Conservation (phyloP, 108 stramenopile genomes). For the Thalassiosira profunda region DNA sequence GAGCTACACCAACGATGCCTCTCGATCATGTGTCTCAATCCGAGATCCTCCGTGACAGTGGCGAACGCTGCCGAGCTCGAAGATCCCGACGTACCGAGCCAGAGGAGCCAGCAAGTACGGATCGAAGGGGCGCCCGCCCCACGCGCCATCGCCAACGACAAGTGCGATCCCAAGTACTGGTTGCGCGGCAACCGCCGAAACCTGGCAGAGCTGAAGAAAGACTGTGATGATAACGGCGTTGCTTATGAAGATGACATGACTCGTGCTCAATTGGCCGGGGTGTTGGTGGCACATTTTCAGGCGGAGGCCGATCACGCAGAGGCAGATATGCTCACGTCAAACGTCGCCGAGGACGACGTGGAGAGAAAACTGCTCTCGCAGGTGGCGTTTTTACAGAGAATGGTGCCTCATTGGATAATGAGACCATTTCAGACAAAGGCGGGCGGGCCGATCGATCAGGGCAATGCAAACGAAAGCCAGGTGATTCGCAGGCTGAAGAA, state of each 20-base stretch:
- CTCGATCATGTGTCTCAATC: neutral
- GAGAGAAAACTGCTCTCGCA: neutral
- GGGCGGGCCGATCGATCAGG: neutral
- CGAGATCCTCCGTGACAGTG: neutral
- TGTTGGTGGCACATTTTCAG: too few relatives aligned
- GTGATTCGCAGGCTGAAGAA: neutral
- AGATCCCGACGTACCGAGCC: neutral
- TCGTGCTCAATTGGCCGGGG: neutral
- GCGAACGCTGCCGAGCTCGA: neutral
- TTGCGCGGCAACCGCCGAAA: too few relatives aligned
- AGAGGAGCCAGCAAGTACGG: too few relatives aligned
- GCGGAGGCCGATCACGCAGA: too few relatives aligned
- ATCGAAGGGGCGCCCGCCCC: too few relatives aligned
- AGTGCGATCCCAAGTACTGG: too few relatives aligned
- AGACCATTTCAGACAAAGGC: neutral
- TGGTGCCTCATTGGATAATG: neutral
- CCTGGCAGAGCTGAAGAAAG: neutral
- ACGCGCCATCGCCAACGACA: too few relatives aligned
- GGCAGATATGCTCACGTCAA: neutral
- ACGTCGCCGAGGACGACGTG: neutral
- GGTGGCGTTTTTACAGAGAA: neutral
- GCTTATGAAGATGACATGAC: neutral
- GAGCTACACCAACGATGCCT: neutral
- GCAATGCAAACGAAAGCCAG: neutral
- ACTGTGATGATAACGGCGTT: neutral